Conservation (phyloP, 2,329 filamentous ascomycete species). For the Colletotrichum phormii region DNA sequence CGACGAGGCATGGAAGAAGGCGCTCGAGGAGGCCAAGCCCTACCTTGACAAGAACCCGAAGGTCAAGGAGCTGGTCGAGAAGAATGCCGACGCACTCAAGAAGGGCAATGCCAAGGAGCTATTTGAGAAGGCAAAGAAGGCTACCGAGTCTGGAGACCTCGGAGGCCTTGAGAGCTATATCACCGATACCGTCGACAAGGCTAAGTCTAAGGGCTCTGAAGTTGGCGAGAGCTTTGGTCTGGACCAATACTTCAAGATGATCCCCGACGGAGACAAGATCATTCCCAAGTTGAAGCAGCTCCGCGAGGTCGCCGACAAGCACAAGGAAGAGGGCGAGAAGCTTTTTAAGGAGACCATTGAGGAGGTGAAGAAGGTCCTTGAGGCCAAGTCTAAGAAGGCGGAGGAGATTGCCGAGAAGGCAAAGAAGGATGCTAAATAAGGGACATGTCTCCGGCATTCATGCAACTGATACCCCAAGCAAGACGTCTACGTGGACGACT, state of each 20-base stretch:
- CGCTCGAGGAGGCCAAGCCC: constrained; percentile 76
- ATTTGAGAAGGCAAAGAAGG: constrained; percentile 71
- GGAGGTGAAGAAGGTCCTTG: constrained; percentile 73
- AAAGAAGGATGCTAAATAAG: constrained; percentile 58
- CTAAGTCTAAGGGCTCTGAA: constrained; percentile 61
- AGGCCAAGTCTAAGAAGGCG: constrained; percentile 67
- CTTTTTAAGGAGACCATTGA: constrained; percentile 76
- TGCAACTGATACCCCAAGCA: neutral
- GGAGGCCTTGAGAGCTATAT: constrained; percentile 71
- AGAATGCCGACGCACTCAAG: constrained; percentile 77
- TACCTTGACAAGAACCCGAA: constrained; percentile 82
- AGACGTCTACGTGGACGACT: neutral
- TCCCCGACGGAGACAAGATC: constrained; percentile 74
- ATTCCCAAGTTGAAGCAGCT: constrained; percentile 74
- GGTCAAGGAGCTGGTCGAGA: constrained; percentile 77
- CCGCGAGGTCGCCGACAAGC: constrained; percentile 73
- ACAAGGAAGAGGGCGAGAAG: constrained; percentile 76
- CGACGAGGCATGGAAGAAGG: constrained; percentile 79
- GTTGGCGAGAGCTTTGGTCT: constrained; percentile 57
- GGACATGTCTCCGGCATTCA: neutral
- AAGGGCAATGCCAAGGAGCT: constrained; percentile 73
- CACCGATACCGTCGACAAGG: constrained; percentile 65
- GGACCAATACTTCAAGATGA: constrained; percentile 73
- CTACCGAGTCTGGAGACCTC: constrained; percentile 70
- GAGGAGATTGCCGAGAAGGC: constrained; percentile 69